phyloP scores from a whole-genome alignment of 495 filamentous ascomycete species.

The Staphylotrichum tortipilum region DNA sequence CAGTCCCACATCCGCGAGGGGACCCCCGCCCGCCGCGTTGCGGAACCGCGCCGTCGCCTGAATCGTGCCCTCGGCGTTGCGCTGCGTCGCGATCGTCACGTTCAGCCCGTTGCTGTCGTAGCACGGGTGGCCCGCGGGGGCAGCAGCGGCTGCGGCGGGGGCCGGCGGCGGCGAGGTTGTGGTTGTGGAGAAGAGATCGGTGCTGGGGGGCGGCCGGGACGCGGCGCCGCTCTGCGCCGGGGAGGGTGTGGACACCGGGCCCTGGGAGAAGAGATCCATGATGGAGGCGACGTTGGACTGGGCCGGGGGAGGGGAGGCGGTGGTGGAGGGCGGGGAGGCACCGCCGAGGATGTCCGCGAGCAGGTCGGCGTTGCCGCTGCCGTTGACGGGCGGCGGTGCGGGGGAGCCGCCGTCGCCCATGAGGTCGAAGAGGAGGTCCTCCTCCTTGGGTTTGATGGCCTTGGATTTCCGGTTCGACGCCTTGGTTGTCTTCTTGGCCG shows the following conservation, averaged over 20 bases:
- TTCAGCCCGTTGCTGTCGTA: conserved; percentile 80
- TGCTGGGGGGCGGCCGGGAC: conserved; percentile 32
- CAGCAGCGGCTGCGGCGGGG: conserved; percentile 23
- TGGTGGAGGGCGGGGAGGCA: conserved; percentile 40
- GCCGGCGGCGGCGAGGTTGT: conserved; percentile 41
- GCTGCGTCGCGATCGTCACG: conserved; percentile 72
- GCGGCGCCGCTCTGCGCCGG: conserved; percentile 24
- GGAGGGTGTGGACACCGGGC: conserved; percentile 19
- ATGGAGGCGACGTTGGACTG: conserved; percentile 64
- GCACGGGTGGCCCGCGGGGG: conserved; percentile 50
- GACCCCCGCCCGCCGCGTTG: conserved; percentile 53
- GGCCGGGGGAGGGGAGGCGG: conserved; percentile 44
- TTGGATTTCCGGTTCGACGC: conserved; percentile 66
- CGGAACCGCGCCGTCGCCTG: conserved; percentile 77
- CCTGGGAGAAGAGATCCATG: conserved; percentile 70
- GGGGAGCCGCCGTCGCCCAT: conserved; percentile 67
- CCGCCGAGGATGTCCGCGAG: conserved; percentile 81
- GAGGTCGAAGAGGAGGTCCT: conserved; percentile 84
- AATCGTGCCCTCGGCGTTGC: conserved; percentile 59
- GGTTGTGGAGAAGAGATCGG: conserved; percentile 34
- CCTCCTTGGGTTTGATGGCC: conserved; percentile 70
- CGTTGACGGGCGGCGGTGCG: conserved; percentile 48
- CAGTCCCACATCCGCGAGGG: conserved; percentile 63
- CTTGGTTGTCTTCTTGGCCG: conserved; percentile 71
- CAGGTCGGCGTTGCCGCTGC: conserved; percentile 69